A percentile compares a stretch with the other conserved stretches of the same genome.
Evolutionary conservation across 2,329 filamentous ascomycete species (phyloP).

Genomic region (Chrysoporthe austroafricana): DNA sequence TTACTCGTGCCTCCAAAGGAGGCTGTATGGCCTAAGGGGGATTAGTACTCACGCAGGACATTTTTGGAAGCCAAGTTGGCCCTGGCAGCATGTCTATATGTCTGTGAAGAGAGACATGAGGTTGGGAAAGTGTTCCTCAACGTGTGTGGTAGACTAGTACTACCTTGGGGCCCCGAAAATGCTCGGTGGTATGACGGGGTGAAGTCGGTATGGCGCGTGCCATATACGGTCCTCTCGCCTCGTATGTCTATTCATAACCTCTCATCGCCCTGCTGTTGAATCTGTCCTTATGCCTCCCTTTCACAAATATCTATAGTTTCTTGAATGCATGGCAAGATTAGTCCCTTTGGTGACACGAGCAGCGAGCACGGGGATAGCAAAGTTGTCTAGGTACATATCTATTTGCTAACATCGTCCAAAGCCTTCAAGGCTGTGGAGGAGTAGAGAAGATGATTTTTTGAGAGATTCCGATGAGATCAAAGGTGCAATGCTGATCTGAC

Average conservation of each 20-base stretch:
- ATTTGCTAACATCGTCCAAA: no score
- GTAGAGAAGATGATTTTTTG: background rate
- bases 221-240: background rate
- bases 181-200: no score
- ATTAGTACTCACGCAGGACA: background rate
- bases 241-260: background rate
- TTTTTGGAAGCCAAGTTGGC: background rate
- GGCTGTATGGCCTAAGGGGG: background rate
- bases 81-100: no score
- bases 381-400: background rate
- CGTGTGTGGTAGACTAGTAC: background rate
- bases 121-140: no score
- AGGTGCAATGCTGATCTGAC: background rate
- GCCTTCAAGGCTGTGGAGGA: background rate
- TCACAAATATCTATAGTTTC: background rate
- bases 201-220: background rate
- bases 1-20: background rate
- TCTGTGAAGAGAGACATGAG: no score
- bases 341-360: background rate
- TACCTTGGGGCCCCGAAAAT: background rate
- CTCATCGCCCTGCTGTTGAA: background rate
- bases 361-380: background rate
- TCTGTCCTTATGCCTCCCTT: background rate
- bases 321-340: background rate
- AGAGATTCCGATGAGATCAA: background rate